These are phyloP conservation scores for Tolypocladium sp. DNA, from an alignment of 2,329 filamentous ascomycete genomes.

Conservation along the genomic window DNA sequence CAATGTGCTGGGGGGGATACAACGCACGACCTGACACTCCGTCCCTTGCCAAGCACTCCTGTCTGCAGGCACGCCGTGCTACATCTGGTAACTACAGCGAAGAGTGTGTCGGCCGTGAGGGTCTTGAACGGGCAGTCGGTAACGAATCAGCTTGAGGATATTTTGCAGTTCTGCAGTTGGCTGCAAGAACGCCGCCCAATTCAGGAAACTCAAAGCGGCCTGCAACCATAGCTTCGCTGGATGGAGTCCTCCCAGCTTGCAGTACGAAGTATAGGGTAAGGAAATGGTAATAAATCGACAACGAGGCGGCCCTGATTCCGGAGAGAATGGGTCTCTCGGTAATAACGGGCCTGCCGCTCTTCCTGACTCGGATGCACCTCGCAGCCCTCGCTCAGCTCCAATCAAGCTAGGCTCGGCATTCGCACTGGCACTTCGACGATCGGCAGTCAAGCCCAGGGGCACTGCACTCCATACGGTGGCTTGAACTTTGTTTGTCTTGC, in stretches of 20 bases:
- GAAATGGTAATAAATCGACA: background rate
- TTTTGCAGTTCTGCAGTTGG: background rate
- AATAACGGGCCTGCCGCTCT: background rate
- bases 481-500: background rate
- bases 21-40: background rate
- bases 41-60: background rate
- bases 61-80: background rate
- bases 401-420: conserved; percentile 1
- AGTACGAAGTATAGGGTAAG: background rate
- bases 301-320: background rate
- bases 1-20: background rate
- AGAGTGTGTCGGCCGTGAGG: background rate
- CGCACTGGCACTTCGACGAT: background rate
- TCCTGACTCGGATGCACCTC: background rate
- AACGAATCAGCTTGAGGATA: background rate
- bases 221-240: background rate
- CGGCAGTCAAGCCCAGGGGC: background rate
- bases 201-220: background rate
- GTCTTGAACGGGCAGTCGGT: background rate
- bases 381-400: background rate
- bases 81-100: background rate
- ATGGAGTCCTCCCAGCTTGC: background rate
- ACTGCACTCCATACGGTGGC: background rate
- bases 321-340: background rate
- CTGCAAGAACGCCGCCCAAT: background rate